Base-by-base conservation (phyloP, 805 yeast species). In the Zygoascus ofunaensis region DNA sequence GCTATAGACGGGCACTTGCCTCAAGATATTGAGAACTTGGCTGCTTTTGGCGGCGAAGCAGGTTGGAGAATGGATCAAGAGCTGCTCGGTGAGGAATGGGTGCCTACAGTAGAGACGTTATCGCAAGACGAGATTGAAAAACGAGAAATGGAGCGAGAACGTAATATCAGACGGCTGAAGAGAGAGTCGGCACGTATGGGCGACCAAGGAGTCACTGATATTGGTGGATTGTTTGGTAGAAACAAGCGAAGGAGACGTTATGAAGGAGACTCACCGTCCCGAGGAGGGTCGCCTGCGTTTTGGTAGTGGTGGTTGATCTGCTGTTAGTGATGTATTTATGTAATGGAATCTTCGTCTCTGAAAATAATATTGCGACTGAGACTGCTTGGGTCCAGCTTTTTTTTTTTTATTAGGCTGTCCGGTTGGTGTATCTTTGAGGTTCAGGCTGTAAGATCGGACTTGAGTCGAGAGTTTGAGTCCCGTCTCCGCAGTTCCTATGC, bases 51-150 rank as follows among this genome's bases (percentile, higher is more conserved):
- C n/a, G 69, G 67, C 34, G 72, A 72, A 43, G 78, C 82, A 1
- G 85, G 94, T 37, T 64, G 76, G 66, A 77, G 89, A 59, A 73
- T 72, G 57, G 96, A 82, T 57, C 73, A 76, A 24, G 92, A 82
- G 57, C 78, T 77, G 41, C 72, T 85, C 21, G 95, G 94, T 26
- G 83, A 79, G 32, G 70, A 67, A 12, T 92, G 96, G 94, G 80
- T 81, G 44, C 98, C 98, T 22, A 73, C 78, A 36, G 82, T 90
- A 4, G 97, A 90, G 62, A 76, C 78, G 12, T 71, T 92, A 47
- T 79, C 92, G 1, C 89, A 85, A 44, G 87, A 89, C 76, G 98
- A 92, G 63, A 86, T 92, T 46, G 97, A 90, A 59, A 82, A 82
- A 65, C 75, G 97, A 53, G 97, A 92, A 60, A 87, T 87, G 54